Conservation (phyloP, 192 early-diverging fungal species). For the Backusella australiensis region DNA sequence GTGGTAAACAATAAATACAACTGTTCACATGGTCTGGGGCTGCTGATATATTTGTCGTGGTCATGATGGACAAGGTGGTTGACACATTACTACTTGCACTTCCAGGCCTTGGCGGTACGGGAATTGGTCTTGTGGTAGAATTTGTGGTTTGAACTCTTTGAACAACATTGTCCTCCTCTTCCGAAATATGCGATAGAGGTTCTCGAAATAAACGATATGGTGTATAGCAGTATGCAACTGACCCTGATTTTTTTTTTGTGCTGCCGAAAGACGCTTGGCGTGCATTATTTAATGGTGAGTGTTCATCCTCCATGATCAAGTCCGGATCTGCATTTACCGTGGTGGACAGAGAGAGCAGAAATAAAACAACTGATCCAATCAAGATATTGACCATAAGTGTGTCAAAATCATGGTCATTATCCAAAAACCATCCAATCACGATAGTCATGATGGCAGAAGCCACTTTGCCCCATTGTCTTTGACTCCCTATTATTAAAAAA, state of each 20-base stretch:
- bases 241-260: constrained; percentile 3
- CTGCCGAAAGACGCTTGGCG: neutral
- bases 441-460: constrained; percentile 9
- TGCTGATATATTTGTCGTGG: neutral
- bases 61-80: neutral
- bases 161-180: constrained; percentile 19
- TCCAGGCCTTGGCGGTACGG: neutral
- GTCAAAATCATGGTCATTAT: constrained; percentile 28
- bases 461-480: constrained; percentile 19
- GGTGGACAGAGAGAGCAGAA: constrained; percentile 18
- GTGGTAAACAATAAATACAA: neutral
- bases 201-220: constrained; percentile 26
- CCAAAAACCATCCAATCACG: constrained; percentile 23
- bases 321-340: neutral
- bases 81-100: neutral
- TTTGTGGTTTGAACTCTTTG: neutral
- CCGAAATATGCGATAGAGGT: constrained; percentile 22
- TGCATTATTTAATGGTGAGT: constrained; percentile 16
- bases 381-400: constrained; percentile 19
- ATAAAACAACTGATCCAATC: constrained; percentile 17
- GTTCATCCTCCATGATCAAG: neutral
- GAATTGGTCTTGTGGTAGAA: neutral
- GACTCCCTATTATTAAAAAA: constrained; percentile 10
- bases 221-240: constrained; percentile 11
- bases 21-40: neutral